phyloP scores from a whole-genome alignment of 2,329 filamentous ascomycete genomes.

The Trichophaea hybrida region DNA sequence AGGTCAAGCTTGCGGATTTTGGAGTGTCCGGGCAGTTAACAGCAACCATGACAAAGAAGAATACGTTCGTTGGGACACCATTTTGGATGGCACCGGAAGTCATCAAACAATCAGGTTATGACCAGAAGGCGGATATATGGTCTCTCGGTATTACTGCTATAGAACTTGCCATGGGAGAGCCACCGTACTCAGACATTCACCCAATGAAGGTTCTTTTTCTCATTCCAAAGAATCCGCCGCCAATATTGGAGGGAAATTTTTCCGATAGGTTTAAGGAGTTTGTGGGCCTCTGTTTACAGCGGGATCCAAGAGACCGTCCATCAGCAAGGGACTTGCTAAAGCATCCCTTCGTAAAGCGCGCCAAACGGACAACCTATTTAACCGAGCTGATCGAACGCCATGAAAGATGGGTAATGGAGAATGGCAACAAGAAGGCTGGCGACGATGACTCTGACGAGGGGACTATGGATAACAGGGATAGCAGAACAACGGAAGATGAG shows the following conservation, averaged over 20 bases:
- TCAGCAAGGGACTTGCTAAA: constrained; percentile 74
- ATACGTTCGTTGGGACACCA: constrained; percentile 93
- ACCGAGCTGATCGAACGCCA: constrained; percentile 90
- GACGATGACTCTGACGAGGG: constrained; percentile 43
- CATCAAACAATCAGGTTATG: constrained; percentile 70
- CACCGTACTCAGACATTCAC: constrained; percentile 71
- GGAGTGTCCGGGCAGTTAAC: constrained; percentile 92
- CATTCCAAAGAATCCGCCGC: constrained; percentile 77
- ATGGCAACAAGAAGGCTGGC: constrained; percentile 59
- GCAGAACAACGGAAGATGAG: constrained; percentile 40
- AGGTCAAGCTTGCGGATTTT: constrained; percentile 95
- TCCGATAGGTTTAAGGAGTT: constrained; percentile 75
- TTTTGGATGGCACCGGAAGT: constrained; percentile 97
- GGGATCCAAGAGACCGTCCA: constrained; percentile 79
- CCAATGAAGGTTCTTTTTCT: constrained; percentile 90
- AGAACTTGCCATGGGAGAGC: constrained; percentile 76
- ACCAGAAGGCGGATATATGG: constrained; percentile 90
- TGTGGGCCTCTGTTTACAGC: constrained; percentile 66
- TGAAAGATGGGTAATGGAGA: constrained; percentile 57
- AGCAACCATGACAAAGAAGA: constrained; percentile 98
- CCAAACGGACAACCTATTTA: constrained; percentile 90
- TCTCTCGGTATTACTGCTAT: constrained; percentile 83
- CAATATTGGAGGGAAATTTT: constrained; percentile 65
- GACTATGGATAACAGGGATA: constrained; percentile 33
- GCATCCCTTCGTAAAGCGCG: constrained; percentile 77